Base-by-base conservation (phyloP, 495 filamentous ascomycete genomes). In the Aspergillus asperescens region DNA sequence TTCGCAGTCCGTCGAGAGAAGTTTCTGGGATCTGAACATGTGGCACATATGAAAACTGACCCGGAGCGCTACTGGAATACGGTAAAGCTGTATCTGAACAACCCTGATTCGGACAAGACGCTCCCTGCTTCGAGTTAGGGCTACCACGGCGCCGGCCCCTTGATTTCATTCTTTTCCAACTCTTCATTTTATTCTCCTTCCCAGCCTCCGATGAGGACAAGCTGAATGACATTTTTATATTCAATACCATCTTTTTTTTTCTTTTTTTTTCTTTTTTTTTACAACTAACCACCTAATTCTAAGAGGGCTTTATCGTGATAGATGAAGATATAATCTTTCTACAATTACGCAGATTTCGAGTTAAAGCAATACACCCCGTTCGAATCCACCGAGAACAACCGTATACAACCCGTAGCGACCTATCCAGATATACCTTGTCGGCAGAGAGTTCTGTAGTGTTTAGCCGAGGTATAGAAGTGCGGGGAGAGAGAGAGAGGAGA, bases 41-140 rank as follows among this genome's bases (percentile, higher is more conserved):
- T 78, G 41, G 63, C 60, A 13, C 73, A 75, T 65, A 72, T 75
- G 69, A 67, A 58, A 40, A 52, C 52, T 7, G 71, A 74, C 37
- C 65, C 70, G 2, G 67, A 66, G 35, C 60, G 72, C 12, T 78
- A 78, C 49, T 78, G 74, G 73, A 44, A 51, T 5, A 62, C 73
- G 45, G 60, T 78, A 23, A 63, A 57, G 44, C 48, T 25, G 19
- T 51, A 46, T 41, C 23, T 52, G 35, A 54, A 43, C 44, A 35
- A 19, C 4, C 19, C 34, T 4, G 10, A 53, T 7, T 45, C 41
- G 9, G 10, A 27, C 2, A 8, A 39, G n/a, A 23, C 19, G 3
- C 43, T 46, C 22, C 28, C 12, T 46, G 13, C 9, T 35, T 8
- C 31, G 16, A 22, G 24, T 50, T 35, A 31, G n/a, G 31, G n/a